Percentiles rank a stretch among this genome's conserved stretches.
phyloP scores from a whole-genome alignment of 352 stramenopile species.

The Phytophthora pinifolia region DNA sequence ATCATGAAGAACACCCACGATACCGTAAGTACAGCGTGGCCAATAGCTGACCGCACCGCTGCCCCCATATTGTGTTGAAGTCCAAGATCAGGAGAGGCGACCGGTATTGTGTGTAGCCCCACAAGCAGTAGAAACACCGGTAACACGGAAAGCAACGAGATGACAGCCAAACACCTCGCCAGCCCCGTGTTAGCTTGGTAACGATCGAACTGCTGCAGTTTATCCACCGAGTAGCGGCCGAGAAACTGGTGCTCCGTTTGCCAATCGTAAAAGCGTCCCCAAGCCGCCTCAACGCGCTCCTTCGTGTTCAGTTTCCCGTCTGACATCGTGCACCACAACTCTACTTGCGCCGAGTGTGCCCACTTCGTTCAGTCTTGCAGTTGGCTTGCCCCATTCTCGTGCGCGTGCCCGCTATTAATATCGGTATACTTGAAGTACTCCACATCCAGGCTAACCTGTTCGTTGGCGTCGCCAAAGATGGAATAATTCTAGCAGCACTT shows the following conservation, averaged over 20 bases:
- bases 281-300: slow-evolving; percentile 1
- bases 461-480: not conserved
- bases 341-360: too few relatives aligned
- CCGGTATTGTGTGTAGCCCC: slow-evolving; percentile 14
- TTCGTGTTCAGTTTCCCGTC: slow-evolving; percentile 1
- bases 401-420: slow-evolving; percentile 5
- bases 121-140: slow-evolving; percentile 15
- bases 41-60: slow-evolving; percentile 17
- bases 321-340: not conserved
- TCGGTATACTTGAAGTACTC: too few relatives aligned
- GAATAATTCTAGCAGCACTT: not conserved
- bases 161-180: slow-evolving; percentile 19
- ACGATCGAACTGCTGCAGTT: slow-evolving; percentile 34
- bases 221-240: slow-evolving; percentile 37
- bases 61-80: slow-evolving; percentile 4
- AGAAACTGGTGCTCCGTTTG: slow-evolving; percentile 36
- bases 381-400: not conserved
- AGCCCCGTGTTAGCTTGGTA: slow-evolving; percentile 22
- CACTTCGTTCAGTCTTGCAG: not conserved
- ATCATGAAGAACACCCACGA: slow-evolving; percentile 14
- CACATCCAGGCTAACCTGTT: not conserved
- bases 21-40: slow-evolving; percentile 6
- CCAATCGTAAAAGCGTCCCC: slow-evolving; percentile 29
- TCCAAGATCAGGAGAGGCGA: slow-evolving; percentile 15
- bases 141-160: slow-evolving; percentile 20